Evolutionary conservation across 129 eudicot species (phyloP).

Genomic region (Pseudognaphalium luteoalbum): DNA sequence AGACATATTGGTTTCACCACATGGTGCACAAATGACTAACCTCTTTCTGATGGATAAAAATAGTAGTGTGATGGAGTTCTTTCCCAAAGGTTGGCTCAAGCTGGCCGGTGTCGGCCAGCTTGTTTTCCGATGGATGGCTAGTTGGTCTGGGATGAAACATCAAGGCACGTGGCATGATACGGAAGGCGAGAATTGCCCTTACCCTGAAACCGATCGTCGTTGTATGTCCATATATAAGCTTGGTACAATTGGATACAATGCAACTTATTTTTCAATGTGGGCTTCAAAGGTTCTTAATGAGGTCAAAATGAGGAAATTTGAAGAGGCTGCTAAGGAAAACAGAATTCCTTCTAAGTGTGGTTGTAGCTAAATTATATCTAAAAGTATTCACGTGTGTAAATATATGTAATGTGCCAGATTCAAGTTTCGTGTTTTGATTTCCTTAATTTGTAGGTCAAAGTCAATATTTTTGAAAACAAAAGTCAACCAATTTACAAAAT

Average conservation of each 20-base stretch:
- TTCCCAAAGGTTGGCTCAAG: slow-evolving; percentile 86
- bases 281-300: slow-evolving; percentile 54
- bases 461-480: not conserved
- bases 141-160: slow-evolving; percentile 82
- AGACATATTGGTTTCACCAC: slow-evolving; percentile 70
- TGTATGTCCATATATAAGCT: slow-evolving; percentile 69
- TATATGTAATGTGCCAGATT: slow-evolving; percentile 92
- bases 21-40: slow-evolving; percentile 87
- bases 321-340: slow-evolving; percentile 27
- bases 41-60: slow-evolving; percentile 74
- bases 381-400: not conserved
- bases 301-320: slow-evolving; percentile 43
- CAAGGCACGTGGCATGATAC: slow-evolving; percentile 80
- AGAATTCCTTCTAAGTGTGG: slow-evolving; percentile 29
- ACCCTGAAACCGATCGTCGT: slow-evolving; percentile 54
- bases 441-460: not conserved
- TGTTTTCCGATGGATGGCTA: slow-evolving; percentile 68
- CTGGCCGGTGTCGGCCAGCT: slow-evolving; percentile 80
- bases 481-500: not conserved
- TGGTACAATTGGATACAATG: slow-evolving; percentile 62
- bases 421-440: slow-evolving; percentile 73
- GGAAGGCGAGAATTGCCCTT: slow-evolving; percentile 51
- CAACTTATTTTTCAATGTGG: slow-evolving; percentile 65
- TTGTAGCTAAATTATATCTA: slow-evolving; percentile 30
- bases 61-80: slow-evolving; percentile 83